A percentile compares a stretch with the other conserved stretches of the same genome.
Evolutionary conservation across 495 filamentous ascomycete genomes (phyloP).

Genomic region (Xylaria flabelliformis): DNA sequence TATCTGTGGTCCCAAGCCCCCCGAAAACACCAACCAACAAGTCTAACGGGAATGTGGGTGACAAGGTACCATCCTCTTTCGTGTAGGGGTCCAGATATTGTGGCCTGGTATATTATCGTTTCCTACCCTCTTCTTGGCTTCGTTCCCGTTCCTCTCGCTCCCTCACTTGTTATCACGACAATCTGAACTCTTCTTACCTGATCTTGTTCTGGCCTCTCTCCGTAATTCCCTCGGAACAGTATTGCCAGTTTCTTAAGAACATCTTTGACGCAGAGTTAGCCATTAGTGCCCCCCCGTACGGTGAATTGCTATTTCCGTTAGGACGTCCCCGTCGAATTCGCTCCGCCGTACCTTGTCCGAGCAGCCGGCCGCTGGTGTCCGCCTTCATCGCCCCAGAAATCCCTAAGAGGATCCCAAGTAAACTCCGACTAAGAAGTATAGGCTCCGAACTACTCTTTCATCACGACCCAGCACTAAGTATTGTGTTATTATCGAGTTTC

Average conservation of each 20-base stretch:
- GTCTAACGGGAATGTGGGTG: slow-evolving; percentile 17
- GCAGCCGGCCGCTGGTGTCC: slow-evolving; percentile 5
- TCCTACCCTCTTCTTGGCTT: slow-evolving; percentile 23
- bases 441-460: not conserved
- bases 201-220: not conserved
- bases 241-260: not conserved
- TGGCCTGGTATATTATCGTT: slow-evolving; percentile 24
- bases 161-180: not conserved
- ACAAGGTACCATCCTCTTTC: slow-evolving; percentile 27
- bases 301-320: slow-evolving; percentile 5
- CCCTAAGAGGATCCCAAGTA: slow-evolving; percentile 1
- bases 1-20: slow-evolving; percentile 28
- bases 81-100: slow-evolving; percentile 19
- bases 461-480: slow-evolving; percentile 13
- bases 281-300: not conserved
- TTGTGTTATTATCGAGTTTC: slow-evolving; percentile 22
- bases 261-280: not conserved
- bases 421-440: slow-evolving; percentile 17
- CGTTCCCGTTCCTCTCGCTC: slow-evolving; percentile 14
- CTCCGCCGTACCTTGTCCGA: slow-evolving; percentile 18
- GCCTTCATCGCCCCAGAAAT: slow-evolving; percentile 24
- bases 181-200: not conserved
- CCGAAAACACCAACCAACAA: slow-evolving; percentile 27
- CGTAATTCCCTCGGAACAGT: not conserved
- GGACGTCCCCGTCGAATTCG: not conserved